Evolutionary conservation across 2,329 filamentous ascomycete genomes (phyloP).

Genomic region (Monosporascus sp.): DNA sequence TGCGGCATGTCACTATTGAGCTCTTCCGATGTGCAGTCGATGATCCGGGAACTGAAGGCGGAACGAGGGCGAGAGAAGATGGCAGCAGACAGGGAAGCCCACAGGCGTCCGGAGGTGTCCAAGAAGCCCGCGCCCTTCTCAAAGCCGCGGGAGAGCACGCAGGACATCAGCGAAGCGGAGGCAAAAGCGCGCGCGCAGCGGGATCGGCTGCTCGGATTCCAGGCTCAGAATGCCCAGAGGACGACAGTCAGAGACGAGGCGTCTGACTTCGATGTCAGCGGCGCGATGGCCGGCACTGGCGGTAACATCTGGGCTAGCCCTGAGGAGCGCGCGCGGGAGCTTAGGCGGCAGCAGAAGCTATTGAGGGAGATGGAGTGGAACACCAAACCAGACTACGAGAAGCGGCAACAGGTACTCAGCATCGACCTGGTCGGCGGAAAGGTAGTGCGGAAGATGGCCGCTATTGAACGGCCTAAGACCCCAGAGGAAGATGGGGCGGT

Average conservation of each 20-base stretch:
- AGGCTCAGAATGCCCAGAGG: constrained; percentile 77
- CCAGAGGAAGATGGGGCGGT: constrained; percentile 38
- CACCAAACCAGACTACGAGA: constrained; percentile 81
- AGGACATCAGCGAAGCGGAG: constrained; percentile 49
- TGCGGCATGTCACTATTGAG: constrained; percentile 73
- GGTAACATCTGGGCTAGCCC: constrained; percentile 81
- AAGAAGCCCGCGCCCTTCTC: constrained; percentile 56
- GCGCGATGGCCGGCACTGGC: constrained; percentile 35
- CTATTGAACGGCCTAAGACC: constrained; percentile 52
- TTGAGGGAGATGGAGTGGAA: constrained; percentile 84
- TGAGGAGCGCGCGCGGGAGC: constrained; percentile 72
- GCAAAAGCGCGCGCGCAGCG: constrained; percentile 70
- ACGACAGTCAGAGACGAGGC: constrained; percentile 87
- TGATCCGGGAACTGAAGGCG: constrained; percentile 77
- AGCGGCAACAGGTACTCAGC: constrained; percentile 75
- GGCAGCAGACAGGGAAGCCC: constrained; percentile 68
- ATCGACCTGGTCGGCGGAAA: constrained; percentile 76
- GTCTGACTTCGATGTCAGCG: constrained; percentile 51
- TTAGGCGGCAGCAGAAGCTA: constrained; percentile 81
- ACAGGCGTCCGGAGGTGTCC: constrained; percentile 62
- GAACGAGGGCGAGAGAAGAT: constrained; percentile 85
- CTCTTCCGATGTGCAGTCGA: constrained; percentile 69
- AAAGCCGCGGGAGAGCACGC: constrained; percentile 33
- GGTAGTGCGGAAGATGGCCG: constrained; percentile 67
- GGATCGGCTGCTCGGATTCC: constrained; percentile 75